Conservation (phyloP, 495 filamentous ascomycete species). For the Neurospora sp. region DNA sequence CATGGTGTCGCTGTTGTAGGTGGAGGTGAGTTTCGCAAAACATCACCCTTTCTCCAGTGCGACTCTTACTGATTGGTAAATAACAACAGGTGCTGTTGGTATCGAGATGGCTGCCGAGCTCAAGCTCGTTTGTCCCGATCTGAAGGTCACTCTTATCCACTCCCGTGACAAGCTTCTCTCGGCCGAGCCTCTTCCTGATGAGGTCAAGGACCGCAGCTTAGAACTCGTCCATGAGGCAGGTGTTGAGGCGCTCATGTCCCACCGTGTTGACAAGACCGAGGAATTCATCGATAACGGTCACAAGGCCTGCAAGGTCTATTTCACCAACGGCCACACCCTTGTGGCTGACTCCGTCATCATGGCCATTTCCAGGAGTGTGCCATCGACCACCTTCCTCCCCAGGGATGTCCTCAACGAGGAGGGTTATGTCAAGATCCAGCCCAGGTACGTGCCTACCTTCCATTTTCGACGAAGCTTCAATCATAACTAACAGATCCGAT, state of each 20-base stretch:
- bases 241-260: constrained; percentile 46
- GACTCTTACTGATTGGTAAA: not conserved
- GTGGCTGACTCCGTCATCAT: constrained; percentile 46
- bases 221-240: constrained; percentile 41
- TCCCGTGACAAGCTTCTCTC: constrained; percentile 53
- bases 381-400: constrained; percentile 47
- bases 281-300: constrained; percentile 20
- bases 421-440: constrained; percentile 46
- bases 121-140: constrained; percentile 44
- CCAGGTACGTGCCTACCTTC: constrained; percentile 14
- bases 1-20: constrained; percentile 53
- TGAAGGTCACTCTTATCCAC: constrained; percentile 57
- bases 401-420: constrained; percentile 36
- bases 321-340: constrained; percentile 45
- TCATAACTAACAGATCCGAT: not conserved
- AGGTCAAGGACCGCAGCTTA: constrained; percentile 46
- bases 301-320: constrained; percentile 32
- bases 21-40: constrained; percentile 20
- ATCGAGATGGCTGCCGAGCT: constrained; percentile 64
- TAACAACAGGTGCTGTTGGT: constrained; percentile 49
- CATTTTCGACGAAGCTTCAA: not conserved
- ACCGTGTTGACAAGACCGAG: constrained; percentile 32
- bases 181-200: constrained; percentile 54
- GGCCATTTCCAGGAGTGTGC: constrained; percentile 45
- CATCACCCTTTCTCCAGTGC: not conserved